Percentiles rank a stretch among this genome's conserved stretches.
Conservation (phyloP, 805 yeast species). For the Spathaspora hagerdaliae region DNA sequence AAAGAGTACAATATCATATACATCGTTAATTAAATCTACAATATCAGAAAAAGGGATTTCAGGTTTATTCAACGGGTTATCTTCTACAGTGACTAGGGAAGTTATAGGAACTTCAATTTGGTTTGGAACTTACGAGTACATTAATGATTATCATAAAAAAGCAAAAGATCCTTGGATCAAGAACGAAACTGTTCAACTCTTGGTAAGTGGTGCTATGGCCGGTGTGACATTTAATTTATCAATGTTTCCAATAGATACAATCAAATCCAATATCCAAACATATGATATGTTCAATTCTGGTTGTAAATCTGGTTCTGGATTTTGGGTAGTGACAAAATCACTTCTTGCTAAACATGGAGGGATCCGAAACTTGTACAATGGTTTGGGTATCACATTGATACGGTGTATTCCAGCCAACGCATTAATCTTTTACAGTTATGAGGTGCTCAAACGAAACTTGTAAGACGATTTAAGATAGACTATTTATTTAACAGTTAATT, state of each 20-base stretch:
- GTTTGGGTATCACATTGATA: slow-evolving; percentile 74
- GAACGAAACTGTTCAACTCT: slow-evolving; percentile 47
- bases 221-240: slow-evolving; percentile 79
- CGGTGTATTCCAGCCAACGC: slow-evolving; percentile 92
- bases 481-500: background rate
- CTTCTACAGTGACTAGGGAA: slow-evolving; percentile 77
- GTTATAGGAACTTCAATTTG: slow-evolving; percentile 89
- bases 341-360: slow-evolving; percentile 48
- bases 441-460: slow-evolving; percentile 44
- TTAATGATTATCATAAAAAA: slow-evolving; percentile 34
- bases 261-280: slow-evolving; percentile 84
- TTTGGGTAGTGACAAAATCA: slow-evolving; percentile 5
- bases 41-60: slow-evolving; percentile 49
- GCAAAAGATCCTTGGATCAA: slow-evolving; percentile 10
- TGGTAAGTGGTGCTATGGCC: slow-evolving; percentile 81
- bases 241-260: slow-evolving; percentile 85
- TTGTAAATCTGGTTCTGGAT: slow-evolving; percentile 1
- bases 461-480: slow-evolving; percentile 2
- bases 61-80: slow-evolving; percentile 88
- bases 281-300: slow-evolving; percentile 24
- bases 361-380: slow-evolving; percentile 69
- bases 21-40: slow-evolving; percentile 31
- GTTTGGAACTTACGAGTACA: slow-evolving; percentile 84
- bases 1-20: slow-evolving; percentile 25
- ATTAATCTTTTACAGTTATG: slow-evolving; percentile 76